phyloP scores from a whole-genome alignment of 23 red algal species.

The Gracilaria domingensis region DNA sequence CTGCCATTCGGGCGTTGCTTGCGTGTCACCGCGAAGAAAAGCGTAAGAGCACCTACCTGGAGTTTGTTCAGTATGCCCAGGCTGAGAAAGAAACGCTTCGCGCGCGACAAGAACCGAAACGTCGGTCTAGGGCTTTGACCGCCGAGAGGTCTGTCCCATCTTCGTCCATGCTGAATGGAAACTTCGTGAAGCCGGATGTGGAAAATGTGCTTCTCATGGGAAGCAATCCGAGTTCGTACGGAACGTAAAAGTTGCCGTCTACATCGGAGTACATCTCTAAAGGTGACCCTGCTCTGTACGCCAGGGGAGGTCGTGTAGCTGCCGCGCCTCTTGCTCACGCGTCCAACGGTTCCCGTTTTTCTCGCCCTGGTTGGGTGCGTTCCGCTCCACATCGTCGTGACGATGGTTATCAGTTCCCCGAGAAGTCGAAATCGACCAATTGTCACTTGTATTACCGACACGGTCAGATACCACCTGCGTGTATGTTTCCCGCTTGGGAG shows the following conservation, averaged over 20 bases:
- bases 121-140: not conserved
- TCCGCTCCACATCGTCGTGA: not conserved
- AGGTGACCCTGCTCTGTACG: not conserved
- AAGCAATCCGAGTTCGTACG: not conserved
- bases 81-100: conserved; percentile 28
- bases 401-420: not conserved
- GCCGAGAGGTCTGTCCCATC: not conserved
- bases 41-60: not conserved
- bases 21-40: conserved; percentile 15
- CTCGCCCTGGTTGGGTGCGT: not conserved
- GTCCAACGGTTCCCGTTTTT: not conserved
- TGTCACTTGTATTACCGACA: not conserved
- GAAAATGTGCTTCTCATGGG: not conserved
- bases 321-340: not conserved
- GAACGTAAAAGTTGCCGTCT: not conserved
- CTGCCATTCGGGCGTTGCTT: not conserved
- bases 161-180: not conserved
- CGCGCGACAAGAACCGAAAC: not conserved
- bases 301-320: not conserved
- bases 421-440: not conserved
- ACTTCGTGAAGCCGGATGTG: not conserved
- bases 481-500: not conserved
- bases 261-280: not conserved
- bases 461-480: not conserved
- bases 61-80: conserved; percentile 28